Conservation (phyloP, 164 flowering plant genomes). For the Berberis vulgaris region DNA sequence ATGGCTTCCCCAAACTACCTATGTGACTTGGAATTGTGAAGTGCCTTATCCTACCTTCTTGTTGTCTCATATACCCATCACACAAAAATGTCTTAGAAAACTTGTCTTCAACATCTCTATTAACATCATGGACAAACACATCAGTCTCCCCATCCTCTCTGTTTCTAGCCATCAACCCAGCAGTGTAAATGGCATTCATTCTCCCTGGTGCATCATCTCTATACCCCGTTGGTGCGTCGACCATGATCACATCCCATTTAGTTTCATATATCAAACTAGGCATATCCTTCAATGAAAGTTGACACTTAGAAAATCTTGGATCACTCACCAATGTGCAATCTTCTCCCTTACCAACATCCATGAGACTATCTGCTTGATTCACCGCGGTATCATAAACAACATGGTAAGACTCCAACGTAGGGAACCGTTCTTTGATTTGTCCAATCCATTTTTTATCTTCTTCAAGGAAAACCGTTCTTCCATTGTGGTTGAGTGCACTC, state of each 20-base stretch:
- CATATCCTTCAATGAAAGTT: constrained; percentile 49
- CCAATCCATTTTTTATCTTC: constrained; percentile 73
- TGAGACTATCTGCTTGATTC: constrained; percentile 42
- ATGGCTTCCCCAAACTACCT: constrained; percentile 25
- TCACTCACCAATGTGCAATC: constrained; percentile 48
- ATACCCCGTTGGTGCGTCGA: constrained; percentile 89
- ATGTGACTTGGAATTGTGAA: constrained; percentile 63
- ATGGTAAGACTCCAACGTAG: constrained; percentile 55
- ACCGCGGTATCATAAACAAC: constrained; percentile 61
- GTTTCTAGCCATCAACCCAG: constrained; percentile 85
- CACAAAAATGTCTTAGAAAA: constrained; percentile 73
- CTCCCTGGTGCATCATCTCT: constrained; percentile 82
- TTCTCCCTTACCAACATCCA: constrained; percentile 34
- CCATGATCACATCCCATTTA: constrained; percentile 90
- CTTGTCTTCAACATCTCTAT: constrained; percentile 65
- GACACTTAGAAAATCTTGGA: constrained; percentile 43
- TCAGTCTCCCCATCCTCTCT: constrained; percentile 61
- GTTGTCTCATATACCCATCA: constrained; percentile 54
- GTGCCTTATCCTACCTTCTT: constrained; percentile 66
- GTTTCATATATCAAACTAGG: constrained; percentile 53
- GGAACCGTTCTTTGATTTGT: constrained; percentile 39
- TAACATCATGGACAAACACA: constrained; percentile 88
- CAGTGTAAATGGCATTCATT: constrained; percentile 82
- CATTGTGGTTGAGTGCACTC: constrained; percentile 67
- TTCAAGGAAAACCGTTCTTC: constrained; percentile 73